phyloP scores from a whole-genome alignment of 164 flowering plant genomes.

The Stephania yunnanensis region DNA sequence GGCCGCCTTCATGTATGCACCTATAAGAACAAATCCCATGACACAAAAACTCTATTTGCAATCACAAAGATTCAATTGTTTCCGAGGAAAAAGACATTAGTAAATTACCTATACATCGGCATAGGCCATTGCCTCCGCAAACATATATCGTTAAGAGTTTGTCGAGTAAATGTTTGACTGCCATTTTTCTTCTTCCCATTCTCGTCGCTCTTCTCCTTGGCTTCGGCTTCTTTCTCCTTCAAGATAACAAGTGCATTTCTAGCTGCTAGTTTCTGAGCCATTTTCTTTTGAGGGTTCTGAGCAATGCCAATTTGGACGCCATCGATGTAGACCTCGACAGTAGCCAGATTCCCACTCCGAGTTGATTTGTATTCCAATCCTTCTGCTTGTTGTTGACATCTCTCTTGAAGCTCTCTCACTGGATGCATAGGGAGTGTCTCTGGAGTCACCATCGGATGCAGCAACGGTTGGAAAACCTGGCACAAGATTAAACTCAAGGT shows the following conservation, averaged over 20 bases:
- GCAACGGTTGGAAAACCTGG: conserved; percentile 82
- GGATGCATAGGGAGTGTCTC: conserved; percentile 99
- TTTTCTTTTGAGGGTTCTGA: conserved; percentile 93
- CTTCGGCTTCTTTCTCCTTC: conserved; percentile 75
- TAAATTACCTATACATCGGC: conserved; percentile 76
- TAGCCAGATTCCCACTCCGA: conserved; percentile 84
- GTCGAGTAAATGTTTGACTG: conserved; percentile 74
- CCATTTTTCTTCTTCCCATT: conserved; percentile 69
- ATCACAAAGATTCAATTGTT: neutral
- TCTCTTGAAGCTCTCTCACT: conserved; percentile 92
- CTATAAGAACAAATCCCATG: conserved; percentile 22
- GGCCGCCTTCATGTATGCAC: conserved; percentile 92
- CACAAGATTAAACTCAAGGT: neutral
- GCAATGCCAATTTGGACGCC: conserved; percentile 91
- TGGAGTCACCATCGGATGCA: conserved; percentile 99
- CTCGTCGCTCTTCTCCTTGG: conserved; percentile 43
- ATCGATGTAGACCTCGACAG: conserved; percentile 89
- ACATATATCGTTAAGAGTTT: conserved; percentile 92
- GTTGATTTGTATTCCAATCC: conserved; percentile 93
- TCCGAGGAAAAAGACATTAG: neutral
- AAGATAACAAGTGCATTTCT: conserved; percentile 83
- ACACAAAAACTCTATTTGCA: neutral
- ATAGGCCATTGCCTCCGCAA: conserved; percentile 96
- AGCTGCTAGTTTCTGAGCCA: conserved; percentile 99
- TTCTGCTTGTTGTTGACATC: conserved; percentile 99